Evolutionary conservation across 345 rosid genomes (phyloP).

Genomic region (Clausena lansium): DNA sequence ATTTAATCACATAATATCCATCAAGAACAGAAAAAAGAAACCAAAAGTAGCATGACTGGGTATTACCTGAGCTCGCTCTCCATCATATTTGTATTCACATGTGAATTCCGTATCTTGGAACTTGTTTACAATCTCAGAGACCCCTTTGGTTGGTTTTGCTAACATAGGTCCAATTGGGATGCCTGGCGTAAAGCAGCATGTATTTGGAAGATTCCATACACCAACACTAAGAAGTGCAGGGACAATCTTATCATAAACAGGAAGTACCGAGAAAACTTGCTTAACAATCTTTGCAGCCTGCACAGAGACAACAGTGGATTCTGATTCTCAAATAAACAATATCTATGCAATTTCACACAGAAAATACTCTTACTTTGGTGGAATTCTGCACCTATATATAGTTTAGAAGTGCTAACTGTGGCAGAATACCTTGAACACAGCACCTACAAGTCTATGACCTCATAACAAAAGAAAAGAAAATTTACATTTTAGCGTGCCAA

Average conservation of each 20-base stretch:
- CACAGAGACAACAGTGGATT: constrained; percentile 8
- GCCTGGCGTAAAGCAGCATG: constrained; percentile 70
- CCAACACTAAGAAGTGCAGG: constrained; percentile 77
- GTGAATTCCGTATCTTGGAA: constrained; percentile 78
- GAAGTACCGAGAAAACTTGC: constrained; percentile 85
- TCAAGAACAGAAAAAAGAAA: constrained; percentile 6
- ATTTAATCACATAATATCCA: constrained; percentile 8
- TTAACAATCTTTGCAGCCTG: constrained; percentile 92
- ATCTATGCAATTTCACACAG: constrained; percentile 2
- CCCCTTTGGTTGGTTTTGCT: constrained; percentile 87
- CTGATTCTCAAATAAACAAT: neutral
- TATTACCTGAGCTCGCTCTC: constrained; percentile 95
- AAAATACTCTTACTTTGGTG: neutral
- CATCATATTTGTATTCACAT: constrained; percentile 95
- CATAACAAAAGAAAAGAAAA: neutral
- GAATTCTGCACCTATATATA: neutral
- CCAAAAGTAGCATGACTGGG: constrained; percentile 3
- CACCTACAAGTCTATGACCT: neutral
- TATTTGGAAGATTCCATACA: constrained; percentile 81
- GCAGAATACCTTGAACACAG: neutral
- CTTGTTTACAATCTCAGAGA: constrained; percentile 75
- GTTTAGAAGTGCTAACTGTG: neutral
- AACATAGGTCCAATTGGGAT: constrained; percentile 97
- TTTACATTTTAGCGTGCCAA: neutral
- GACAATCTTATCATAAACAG: constrained; percentile 83